These are phyloP conservation scores for Pseudogymnoascus sp. DNA, from an alignment of 2,329 filamentous ascomycete species.

Conservation along the genomic window DNA sequence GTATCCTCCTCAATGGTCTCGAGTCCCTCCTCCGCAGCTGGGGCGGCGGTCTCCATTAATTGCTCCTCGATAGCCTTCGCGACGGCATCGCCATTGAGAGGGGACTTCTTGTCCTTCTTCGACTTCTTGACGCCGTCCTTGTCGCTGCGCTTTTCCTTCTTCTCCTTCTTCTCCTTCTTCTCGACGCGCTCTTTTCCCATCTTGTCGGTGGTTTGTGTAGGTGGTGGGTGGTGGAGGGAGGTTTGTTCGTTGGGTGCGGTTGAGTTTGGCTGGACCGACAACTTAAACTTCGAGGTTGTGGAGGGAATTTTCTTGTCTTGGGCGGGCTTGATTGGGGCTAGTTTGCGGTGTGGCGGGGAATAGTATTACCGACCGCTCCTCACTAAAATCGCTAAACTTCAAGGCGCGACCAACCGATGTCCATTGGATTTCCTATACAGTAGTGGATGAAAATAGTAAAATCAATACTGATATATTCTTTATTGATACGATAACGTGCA, in stretches of 20 bases:
- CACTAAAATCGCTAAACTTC: background rate
- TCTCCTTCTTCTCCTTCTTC: slow-evolving; percentile 56
- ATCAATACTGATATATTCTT: background rate
- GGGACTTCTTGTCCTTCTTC: slow-evolving; percentile 33
- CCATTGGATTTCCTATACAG: background rate
- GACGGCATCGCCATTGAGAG: slow-evolving; percentile 40
- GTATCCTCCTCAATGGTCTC: slow-evolving; percentile 31
- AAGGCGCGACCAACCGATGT: background rate
- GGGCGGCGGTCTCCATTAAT: slow-evolving; percentile 46
- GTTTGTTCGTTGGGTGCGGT: slow-evolving; percentile 3
- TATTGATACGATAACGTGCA: background rate
- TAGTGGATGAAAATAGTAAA: background rate
- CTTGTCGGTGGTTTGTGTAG: slow-evolving; percentile 21
- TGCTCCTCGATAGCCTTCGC: slow-evolving; percentile 57
- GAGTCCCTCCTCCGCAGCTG: slow-evolving; percentile 33
- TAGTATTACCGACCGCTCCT: background rate
- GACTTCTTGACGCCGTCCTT: slow-evolving; percentile 37
- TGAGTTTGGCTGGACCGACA: background rate
- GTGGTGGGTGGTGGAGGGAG: slow-evolving; percentile 5
- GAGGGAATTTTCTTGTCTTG: slow-evolving; percentile 11
- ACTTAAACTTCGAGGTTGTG: slow-evolving; percentile 6
- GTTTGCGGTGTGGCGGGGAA: background rate
- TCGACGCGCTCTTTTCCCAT: slow-evolving; percentile 34
- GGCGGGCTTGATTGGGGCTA: slow-evolving; percentile 11
- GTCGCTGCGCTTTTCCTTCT: slow-evolving; percentile 59